Base-by-base conservation (phyloP, 129 eudicot species). In the Tagetes erecta region DNA sequence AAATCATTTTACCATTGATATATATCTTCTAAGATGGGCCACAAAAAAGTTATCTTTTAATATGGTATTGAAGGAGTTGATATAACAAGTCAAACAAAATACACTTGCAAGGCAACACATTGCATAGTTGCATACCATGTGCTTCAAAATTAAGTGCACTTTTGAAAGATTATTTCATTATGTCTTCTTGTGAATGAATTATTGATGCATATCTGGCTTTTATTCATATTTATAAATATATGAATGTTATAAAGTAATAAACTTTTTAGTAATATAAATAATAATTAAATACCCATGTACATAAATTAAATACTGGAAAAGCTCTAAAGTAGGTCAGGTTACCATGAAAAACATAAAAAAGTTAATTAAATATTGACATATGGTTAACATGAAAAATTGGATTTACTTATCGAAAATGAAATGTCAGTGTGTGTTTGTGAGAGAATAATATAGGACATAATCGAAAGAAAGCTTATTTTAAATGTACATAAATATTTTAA, bases 121-220 rank as follows among this genome's bases (percentile, higher is more conserved):
- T 76, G 68, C 35, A 71, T 56, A 78, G 67, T 57, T 76, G 68
- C 35, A 71, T 56, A 78, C 47, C 59, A 64, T 71, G 82, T 70
- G 82, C 63, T 47, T 63, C 67, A 68, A 72, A 78, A 71, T 78
- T 71, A 71, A 71, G 57, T 64, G 82, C 73, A 52, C 73, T 72
- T 78, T 78, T n/a, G 68, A 72, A 71, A 64, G 81, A 65, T 64
- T 64, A 64, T 78, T 40, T 44, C 40, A 79, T 64, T 67, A 79
- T 79, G 82, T 79, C 82, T 20, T 72, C 67, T 79, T 79, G 74
- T 72, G 82, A 27, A 13, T 36, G 64, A 42, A 79, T 72, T 72
- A 79, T 79, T 79, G 73, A 45, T 71, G 78, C 78, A 64, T 79
- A 65, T 72, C 78, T 72, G 83, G 77, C 77, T 10, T 64, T 79